phyloP scores from a whole-genome alignment of 2,329 filamentous ascomycete genomes.

The Colletotrichum cordylinicola region DNA sequence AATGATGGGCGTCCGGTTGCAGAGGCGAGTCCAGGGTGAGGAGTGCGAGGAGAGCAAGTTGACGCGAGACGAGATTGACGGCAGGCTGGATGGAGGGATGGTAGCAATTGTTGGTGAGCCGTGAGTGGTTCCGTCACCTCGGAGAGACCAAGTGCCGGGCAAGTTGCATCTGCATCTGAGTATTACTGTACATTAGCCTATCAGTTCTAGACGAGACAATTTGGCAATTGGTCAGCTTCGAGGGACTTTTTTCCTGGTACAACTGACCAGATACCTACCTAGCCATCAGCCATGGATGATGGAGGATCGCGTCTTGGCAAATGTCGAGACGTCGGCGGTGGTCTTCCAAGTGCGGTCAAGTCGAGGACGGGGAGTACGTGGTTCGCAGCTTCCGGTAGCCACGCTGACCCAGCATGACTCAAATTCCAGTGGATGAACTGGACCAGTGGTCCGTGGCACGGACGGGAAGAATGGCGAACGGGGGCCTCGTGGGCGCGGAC shows the following conservation, averaged over 20 bases:
- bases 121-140: neutral
- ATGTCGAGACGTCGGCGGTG: neutral
- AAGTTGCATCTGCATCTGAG: slow-evolving; percentile 5
- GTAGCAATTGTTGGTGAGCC: neutral
- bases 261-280: neutral
- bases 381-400: neutral
- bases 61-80: neutral
- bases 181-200: neutral
- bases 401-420: neutral
- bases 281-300: neutral
- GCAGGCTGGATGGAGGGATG: neutral
- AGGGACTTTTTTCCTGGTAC: neutral
- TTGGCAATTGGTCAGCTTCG: neutral
- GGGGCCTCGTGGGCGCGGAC: neutral
- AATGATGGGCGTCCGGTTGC: neutral
- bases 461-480: neutral
- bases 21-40: neutral
- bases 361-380: neutral
- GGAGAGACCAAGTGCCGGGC: neutral
- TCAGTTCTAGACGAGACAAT: neutral
- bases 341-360: neutral
- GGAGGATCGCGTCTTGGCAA: slow-evolving; percentile 4
- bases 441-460: neutral
- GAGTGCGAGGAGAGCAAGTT: neutral
- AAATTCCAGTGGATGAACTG: neutral